Percentiles rank a stretch among this genome's conserved stretches.
Conservation (phyloP, 2,329 filamentous ascomycete species). For the Teratosphaeria zuluensis region DNA sequence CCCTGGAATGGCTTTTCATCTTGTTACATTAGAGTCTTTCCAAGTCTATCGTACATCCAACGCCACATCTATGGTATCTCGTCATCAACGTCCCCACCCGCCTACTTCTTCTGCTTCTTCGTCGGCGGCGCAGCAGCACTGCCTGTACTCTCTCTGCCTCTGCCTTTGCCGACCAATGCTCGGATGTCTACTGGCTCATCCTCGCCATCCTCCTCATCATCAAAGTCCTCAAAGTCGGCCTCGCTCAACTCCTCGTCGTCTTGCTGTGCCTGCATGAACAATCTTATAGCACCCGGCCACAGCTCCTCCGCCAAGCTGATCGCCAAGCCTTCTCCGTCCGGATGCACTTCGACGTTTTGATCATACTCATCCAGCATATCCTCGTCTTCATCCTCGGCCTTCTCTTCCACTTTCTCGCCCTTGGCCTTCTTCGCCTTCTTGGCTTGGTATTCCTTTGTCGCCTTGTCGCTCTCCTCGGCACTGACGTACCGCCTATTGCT, state of each 20-base stretch:
- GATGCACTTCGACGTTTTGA: constrained; percentile 72
- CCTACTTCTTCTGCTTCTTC: constrained; percentile 28
- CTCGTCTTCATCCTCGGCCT: constrained; percentile 49
- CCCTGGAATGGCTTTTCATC: no score
- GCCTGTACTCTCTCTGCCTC: constrained; percentile 24
- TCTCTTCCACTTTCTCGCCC: constrained; percentile 30
- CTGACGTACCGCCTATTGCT: constrained; percentile 55
- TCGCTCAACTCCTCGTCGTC: constrained; percentile 56
- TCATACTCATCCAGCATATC: constrained; percentile 50
- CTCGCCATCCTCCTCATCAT: constrained; percentile 48
- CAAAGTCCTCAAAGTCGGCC: constrained; percentile 56
- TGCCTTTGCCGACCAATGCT: constrained; percentile 29
- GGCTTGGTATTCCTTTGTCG: constrained; percentile 51
- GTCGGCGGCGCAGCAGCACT: constrained; percentile 21
- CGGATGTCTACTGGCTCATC: constrained; percentile 40
- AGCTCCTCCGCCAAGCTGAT: constrained; percentile 75
- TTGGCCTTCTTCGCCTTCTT: constrained; percentile 38
- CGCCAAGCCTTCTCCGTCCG: constrained; percentile 75
- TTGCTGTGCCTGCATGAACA: constrained; percentile 68
- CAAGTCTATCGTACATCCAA: background rate
- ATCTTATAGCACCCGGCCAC: constrained; percentile 79
- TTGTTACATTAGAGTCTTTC: background rate
- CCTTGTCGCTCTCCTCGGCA: constrained; percentile 60
- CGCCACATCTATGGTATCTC: background rate
- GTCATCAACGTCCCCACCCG: background rate